These are phyloP conservation scores for Sphagnum contortum DNA, from an alignment of 225 moss, liverwort and hornwort genomes.

Conservation along the genomic window DNA sequence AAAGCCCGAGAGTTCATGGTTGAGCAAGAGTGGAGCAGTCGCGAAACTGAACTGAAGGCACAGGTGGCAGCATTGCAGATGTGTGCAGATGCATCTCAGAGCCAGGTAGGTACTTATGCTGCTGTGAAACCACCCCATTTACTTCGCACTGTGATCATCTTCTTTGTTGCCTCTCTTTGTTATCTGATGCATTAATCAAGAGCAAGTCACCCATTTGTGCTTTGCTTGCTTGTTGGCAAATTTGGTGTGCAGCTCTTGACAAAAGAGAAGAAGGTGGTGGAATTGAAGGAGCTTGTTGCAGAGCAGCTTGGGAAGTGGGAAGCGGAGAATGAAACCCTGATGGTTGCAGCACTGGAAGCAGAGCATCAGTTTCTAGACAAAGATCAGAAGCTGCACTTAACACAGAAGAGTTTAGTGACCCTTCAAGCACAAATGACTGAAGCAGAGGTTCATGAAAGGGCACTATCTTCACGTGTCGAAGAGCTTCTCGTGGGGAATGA, in stretches of 20 bases:
- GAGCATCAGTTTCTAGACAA: slow-evolving; percentile 17
- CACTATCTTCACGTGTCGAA: slow-evolving; percentile 19
- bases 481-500: slow-evolving; percentile 15
- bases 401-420: slow-evolving; percentile 12
- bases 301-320: slow-evolving; percentile 13
- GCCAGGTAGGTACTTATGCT: slow-evolving; percentile 2
- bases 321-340: slow-evolving; percentile 18
- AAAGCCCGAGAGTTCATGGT: neutral
- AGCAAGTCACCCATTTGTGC: too few species aligned
- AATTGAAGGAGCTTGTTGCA: too few species aligned
- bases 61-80: slow-evolving; percentile 11
- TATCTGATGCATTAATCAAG: too few species aligned
- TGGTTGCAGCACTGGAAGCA: slow-evolving; percentile 9
- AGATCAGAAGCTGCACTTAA: slow-evolving; percentile 15
- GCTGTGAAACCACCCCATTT: neutral
- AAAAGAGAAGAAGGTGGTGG: too few species aligned
- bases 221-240: too few species aligned
- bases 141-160: too few species aligned
- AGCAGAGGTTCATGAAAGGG: slow-evolving; percentile 16
- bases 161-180: too few species aligned
- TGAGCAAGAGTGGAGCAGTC: neutral
- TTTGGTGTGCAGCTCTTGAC: too few species aligned
- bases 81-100: slow-evolving; percentile 2
- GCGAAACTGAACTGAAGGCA: slow-evolving; percentile 6
- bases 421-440: slow-evolving; percentile 27